These are phyloP conservation scores for Coniella vitis DNA, from an alignment of 2,329 filamentous ascomycete species.

Conservation along the genomic window DNA sequence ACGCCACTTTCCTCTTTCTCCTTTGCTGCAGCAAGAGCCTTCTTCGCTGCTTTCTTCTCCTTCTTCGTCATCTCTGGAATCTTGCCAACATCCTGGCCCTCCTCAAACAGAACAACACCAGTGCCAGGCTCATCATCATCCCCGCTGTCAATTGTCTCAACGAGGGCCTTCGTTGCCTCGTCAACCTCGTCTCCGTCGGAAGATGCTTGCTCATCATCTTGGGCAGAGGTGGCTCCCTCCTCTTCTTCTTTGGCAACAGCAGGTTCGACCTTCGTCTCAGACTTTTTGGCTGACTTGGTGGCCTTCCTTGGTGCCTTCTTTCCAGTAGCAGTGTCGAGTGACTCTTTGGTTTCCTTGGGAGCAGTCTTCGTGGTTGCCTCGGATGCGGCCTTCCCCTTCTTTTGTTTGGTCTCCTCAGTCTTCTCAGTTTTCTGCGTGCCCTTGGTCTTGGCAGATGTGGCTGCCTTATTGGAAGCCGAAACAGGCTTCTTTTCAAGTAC, in stretches of 20 bases:
- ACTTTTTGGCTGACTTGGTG: slow-evolving; percentile 9
- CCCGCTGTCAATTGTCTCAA: slow-evolving; percentile 14
- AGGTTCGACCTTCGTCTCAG: slow-evolving; percentile 13
- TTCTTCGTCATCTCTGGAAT: slow-evolving; percentile 42
- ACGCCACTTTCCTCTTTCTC: slow-evolving; percentile 60
- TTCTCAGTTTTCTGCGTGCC: neutral
- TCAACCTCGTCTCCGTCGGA: slow-evolving; percentile 15
- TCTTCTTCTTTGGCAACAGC: slow-evolving; percentile 29
- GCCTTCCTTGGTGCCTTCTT: neutral
- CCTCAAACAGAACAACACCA: slow-evolving; percentile 29
- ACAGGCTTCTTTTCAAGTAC: neutral
- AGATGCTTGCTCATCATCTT: slow-evolving; percentile 4
- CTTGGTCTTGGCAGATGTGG: slow-evolving; percentile 9
- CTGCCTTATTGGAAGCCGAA: slow-evolving; percentile 8
- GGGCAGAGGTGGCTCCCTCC: neutral
- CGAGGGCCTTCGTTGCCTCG: slow-evolving; percentile 15
- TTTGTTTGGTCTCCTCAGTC: slow-evolving; percentile 1
- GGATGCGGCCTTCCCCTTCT: slow-evolving; percentile 10
- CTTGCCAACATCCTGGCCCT: slow-evolving; percentile 45
- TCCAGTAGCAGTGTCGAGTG: neutral
- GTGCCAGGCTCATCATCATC: slow-evolving; percentile 14
- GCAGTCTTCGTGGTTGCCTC: neutral
- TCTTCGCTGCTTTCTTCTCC: slow-evolving; percentile 34
- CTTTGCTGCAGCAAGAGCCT: slow-evolving; percentile 18
- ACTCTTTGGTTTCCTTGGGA: slow-evolving; percentile 6